A percentile compares a stretch with the other conserved stretches of the same genome.
Evolutionary conservation across 1,284 basidiomycete genomes (phyloP).

Genomic region (Boletus smithii): DNA sequence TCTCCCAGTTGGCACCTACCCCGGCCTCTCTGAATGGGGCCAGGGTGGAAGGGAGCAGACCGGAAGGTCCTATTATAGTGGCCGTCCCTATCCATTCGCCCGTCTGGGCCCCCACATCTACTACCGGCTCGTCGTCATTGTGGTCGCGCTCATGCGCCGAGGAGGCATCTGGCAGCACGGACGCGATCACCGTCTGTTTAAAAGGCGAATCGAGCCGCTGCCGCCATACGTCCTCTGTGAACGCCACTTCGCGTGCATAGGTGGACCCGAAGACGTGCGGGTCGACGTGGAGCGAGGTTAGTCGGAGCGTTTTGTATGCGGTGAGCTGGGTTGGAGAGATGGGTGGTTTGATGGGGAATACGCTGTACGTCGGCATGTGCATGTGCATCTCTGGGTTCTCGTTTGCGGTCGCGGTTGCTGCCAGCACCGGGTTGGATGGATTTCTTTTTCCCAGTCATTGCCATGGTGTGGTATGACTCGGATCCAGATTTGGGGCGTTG

Average conservation of each 20-base stretch:
- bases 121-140: background rate
- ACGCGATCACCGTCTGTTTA: constrained; percentile 31
- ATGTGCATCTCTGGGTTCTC: too few relatives aligned
- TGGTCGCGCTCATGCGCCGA: background rate
- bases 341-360: constrained; percentile 17
- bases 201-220: constrained; percentile 28
- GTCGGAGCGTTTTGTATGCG: constrained; percentile 32
- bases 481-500: too few relatives aligned
- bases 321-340: constrained; percentile 18
- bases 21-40: constrained; percentile 15
- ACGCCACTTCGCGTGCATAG: constrained; percentile 32
- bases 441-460: too few relatives aligned
- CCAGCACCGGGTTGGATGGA: too few relatives aligned
- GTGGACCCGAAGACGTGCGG: constrained; percentile 36
- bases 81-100: constrained; percentile 35
- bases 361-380: constrained; percentile 12
- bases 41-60: constrained; percentile 13
- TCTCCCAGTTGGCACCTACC: constrained; percentile 15
- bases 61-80: constrained; percentile 29
- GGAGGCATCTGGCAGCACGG: background rate
- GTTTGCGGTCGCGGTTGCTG: too few relatives aligned
- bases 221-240: constrained; percentile 35
- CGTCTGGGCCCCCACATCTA: background rate
- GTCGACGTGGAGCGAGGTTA: constrained; percentile 35
- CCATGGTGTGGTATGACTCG: too few relatives aligned